Percentiles rank a stretch among this genome's conserved stretches.
These are phyloP conservation scores for Fraxinus cuspidata DNA, from an alignment of 257 asterid genomes.

Conservation along the genomic window DNA sequence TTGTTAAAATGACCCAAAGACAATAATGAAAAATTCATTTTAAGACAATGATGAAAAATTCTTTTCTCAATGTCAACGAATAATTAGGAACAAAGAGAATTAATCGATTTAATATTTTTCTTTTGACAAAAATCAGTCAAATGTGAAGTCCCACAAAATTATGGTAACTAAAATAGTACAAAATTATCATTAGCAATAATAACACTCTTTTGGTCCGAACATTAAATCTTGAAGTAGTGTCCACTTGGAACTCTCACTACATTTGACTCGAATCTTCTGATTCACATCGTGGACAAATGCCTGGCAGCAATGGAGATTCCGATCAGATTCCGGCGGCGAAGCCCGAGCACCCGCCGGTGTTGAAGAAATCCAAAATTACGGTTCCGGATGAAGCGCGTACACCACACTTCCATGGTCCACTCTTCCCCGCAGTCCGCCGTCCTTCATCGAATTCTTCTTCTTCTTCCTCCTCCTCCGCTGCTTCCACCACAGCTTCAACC, in stretches of 20 bases:
- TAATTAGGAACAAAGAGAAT: too few species aligned
- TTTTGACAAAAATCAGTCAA: too few species aligned
- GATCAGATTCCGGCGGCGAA: constrained; percentile 37
- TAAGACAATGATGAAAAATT: too few species aligned
- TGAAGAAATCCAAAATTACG: constrained; percentile 61
- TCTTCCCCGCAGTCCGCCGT: constrained; percentile 66
- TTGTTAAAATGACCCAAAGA: too few species aligned
- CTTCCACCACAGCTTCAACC: constrained; percentile 23
- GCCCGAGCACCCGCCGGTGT: constrained; percentile 60
- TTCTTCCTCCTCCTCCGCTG: constrained; percentile 12
- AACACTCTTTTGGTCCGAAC: not conserved
- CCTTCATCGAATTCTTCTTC: constrained; percentile 44
- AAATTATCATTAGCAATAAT: not conserved
- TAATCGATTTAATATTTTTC: too few species aligned
- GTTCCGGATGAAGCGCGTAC: constrained; percentile 36
- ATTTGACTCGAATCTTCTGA: not conserved
- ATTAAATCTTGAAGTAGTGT: not conserved
- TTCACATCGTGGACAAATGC: constrained; percentile 29
- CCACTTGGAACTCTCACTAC: not conserved
- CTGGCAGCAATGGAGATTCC: constrained; percentile 40
- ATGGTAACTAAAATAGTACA: too few species aligned
- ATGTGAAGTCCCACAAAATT: too few species aligned
- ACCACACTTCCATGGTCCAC: constrained; percentile 55
- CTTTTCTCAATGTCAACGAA: too few species aligned
- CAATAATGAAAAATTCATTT: too few species aligned